These are phyloP conservation scores for Rhodotorula babjevae DNA, from an alignment of 768 basidiomycete genomes.

Conservation along the genomic window DNA sequence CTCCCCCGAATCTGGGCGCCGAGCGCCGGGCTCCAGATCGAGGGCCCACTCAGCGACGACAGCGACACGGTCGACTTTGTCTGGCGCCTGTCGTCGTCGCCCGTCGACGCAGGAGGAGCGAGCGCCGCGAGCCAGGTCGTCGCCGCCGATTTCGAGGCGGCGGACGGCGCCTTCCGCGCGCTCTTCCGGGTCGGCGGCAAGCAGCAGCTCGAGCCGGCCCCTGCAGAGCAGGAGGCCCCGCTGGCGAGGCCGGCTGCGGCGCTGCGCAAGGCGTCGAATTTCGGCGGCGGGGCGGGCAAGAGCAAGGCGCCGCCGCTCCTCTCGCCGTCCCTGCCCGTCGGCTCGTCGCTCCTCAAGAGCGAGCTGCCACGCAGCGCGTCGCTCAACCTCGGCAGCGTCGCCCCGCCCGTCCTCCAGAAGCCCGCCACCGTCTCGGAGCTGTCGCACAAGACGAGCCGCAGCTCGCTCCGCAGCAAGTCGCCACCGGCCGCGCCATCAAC, in stretches of 20 bases:
- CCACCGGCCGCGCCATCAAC: slow-evolving; percentile 9
- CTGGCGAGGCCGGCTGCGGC: too few relatives aligned
- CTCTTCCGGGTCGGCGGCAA: slow-evolving; percentile 19
- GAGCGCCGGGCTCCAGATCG: slow-evolving; percentile 51
- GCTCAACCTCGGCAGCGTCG: slow-evolving; percentile 28
- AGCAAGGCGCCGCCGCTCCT: not conserved
- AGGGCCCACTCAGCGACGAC: slow-evolving; percentile 40
- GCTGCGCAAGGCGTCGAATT: too few relatives aligned
- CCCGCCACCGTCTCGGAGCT: slow-evolving; percentile 17
- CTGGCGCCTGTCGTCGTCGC: slow-evolving; percentile 15
- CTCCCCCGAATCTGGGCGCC: slow-evolving; percentile 69
- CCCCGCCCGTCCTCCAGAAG: slow-evolving; percentile 25
- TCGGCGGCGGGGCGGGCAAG: not conserved
- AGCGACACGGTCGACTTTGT: slow-evolving; percentile 38
- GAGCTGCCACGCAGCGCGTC: slow-evolving; percentile 31
- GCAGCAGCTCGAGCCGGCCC: not conserved
- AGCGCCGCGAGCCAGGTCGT: slow-evolving; percentile 9
- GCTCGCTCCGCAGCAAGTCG: slow-evolving; percentile 20
- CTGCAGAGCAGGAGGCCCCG: not conserved
- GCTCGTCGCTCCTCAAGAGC: slow-evolving; percentile 24
- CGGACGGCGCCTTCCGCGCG: slow-evolving; percentile 18
- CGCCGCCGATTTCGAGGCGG: slow-evolving; percentile 6
- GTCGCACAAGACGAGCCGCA: slow-evolving; percentile 23
- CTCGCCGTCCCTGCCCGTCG: slow-evolving; percentile 12
- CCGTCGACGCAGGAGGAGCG: not conserved